Evolutionary conservation across 2,329 filamentous ascomycete species (phyloP).

Genomic region (Fusarium tanahbumbuense): DNA sequence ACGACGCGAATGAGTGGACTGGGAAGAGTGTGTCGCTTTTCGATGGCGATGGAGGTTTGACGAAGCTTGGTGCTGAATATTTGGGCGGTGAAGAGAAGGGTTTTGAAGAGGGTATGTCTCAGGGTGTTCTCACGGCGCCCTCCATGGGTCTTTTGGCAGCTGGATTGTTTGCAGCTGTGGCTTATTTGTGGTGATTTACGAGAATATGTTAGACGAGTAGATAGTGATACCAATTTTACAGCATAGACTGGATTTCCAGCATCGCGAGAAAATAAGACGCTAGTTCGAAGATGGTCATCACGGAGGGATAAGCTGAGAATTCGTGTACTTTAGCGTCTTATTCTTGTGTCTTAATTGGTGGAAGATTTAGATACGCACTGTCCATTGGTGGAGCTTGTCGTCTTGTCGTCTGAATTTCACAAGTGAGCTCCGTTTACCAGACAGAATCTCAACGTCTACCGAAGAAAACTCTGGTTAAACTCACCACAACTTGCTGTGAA

Average conservation of each 20-base stretch:
- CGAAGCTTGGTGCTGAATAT: slow-evolving; percentile 54
- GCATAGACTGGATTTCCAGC: neutral
- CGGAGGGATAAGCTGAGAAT: neutral
- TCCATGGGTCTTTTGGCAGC: slow-evolving; percentile 4
- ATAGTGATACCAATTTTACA: slow-evolving; percentile 23
- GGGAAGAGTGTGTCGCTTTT: slow-evolving; percentile 54
- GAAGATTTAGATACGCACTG: neutral
- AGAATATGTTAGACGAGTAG: slow-evolving; percentile 4
- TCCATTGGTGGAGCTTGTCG: neutral
- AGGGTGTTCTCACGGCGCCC: neutral
- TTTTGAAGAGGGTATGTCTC: slow-evolving; percentile 50
- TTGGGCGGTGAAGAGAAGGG: slow-evolving; percentile 54
- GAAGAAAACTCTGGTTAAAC: fast-evolving
- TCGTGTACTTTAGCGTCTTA: neutral
- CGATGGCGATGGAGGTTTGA: slow-evolving; percentile 52
- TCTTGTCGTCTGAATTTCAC: neutral
- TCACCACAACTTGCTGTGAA: fast-evolving
- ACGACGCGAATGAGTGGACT: slow-evolving; percentile 55
- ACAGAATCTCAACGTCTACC: fast-evolving
- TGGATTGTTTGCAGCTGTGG: neutral
- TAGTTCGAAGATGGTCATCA: neutral
- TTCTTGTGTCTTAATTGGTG: fast-evolving
- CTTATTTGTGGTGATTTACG: slow-evolving; percentile 15
- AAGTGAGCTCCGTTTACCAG: fast-evolving
- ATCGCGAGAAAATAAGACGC: too few species aligned